Percentiles rank a stretch among this genome's conserved stretches.
Conservation (phyloP, 2,329 filamentous ascomycete species). For the Hypoxylon sp. region DNA sequence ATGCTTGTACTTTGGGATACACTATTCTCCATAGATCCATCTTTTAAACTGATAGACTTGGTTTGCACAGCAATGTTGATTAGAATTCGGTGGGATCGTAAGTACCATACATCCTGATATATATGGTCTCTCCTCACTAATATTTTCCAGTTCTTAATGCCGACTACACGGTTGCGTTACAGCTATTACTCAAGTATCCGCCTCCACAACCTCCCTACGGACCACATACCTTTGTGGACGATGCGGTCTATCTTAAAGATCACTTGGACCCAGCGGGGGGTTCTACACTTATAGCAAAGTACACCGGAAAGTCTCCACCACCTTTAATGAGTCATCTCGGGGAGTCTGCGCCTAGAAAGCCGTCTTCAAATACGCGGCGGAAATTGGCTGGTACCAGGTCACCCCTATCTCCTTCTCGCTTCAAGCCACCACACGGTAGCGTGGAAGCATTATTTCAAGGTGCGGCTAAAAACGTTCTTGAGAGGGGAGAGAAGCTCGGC, state of each 20-base stretch:
- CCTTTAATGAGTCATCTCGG: constrained; percentile 48
- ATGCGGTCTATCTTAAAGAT: constrained; percentile 81
- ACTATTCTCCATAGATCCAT: constrained; percentile 88
- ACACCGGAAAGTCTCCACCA: constrained; percentile 71
- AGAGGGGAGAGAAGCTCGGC: constrained; percentile 81
- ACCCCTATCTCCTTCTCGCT: constrained; percentile 64
- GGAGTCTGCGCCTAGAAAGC: constrained; percentile 57
- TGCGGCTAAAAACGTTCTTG: constrained; percentile 81
- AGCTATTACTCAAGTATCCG: constrained; percentile 87
- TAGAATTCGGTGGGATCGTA: constrained; percentile 90
- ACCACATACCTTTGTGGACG: constrained; percentile 85
- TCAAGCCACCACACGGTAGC: constrained; percentile 68
- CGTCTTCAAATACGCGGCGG: constrained; percentile 58
- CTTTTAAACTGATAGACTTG: constrained; percentile 84
- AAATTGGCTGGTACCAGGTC: constrained; percentile 61
- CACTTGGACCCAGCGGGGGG: constrained; percentile 76
- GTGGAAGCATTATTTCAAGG: constrained; percentile 82
- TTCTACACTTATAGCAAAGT: constrained; percentile 77
- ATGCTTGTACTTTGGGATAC: constrained; percentile 90
- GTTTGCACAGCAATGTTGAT: constrained; percentile 96
- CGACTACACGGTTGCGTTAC: constrained; percentile 89
- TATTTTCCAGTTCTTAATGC: constrained; percentile 77
- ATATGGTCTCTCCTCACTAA: constrained; percentile 44
- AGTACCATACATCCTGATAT: constrained; percentile 54
- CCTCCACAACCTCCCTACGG: constrained; percentile 72